Conservation (phyloP, 495 filamentous ascomycete genomes). For the Xylaria intraflava region DNA sequence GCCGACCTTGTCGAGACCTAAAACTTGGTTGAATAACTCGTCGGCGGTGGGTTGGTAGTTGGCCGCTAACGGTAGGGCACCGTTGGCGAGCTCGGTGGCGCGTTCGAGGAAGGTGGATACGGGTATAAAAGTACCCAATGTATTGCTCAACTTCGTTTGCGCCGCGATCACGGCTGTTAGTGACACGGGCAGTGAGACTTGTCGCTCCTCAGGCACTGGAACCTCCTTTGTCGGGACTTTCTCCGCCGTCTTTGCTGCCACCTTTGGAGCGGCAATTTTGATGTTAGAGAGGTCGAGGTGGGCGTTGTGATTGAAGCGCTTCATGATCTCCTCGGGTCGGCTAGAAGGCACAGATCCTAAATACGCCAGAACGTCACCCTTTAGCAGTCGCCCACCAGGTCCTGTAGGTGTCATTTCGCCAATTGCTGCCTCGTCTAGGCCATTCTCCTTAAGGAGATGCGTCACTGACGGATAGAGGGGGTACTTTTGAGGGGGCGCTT, state of each 20-base stretch:
- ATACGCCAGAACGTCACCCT: constrained; percentile 92
- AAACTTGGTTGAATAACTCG: constrained; percentile 82
- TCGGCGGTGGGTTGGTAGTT: constrained; percentile 58
- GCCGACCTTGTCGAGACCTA: constrained; percentile 55
- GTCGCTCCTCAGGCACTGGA: constrained; percentile 40
- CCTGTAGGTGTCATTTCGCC: constrained; percentile 80
- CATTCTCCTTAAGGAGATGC: constrained; percentile 71
- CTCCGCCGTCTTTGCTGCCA: constrained; percentile 40
- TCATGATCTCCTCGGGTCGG: constrained; percentile 62
- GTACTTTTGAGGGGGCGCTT: constrained; percentile 49
- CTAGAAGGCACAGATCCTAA: constrained; percentile 65
- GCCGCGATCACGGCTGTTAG: constrained; percentile 67
- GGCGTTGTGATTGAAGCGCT: constrained; percentile 61
- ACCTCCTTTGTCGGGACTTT: constrained; percentile 29
- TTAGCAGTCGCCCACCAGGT: constrained; percentile 82
- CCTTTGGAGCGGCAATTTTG: constrained; percentile 62
- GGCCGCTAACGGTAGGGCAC: constrained; percentile 64
- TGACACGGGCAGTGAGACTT: constrained; percentile 66
- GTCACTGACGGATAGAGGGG: constrained; percentile 82
- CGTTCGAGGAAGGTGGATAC: constrained; percentile 80
- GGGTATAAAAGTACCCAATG: constrained; percentile 70
- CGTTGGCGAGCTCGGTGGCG: constrained; percentile 78
- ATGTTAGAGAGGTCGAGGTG: constrained; percentile 94
- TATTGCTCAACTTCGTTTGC: constrained; percentile 70
- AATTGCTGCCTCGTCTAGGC: constrained; percentile 61